Conservation (phyloP, 306 rosid genomes). For the Gillenia trifoliata region DNA sequence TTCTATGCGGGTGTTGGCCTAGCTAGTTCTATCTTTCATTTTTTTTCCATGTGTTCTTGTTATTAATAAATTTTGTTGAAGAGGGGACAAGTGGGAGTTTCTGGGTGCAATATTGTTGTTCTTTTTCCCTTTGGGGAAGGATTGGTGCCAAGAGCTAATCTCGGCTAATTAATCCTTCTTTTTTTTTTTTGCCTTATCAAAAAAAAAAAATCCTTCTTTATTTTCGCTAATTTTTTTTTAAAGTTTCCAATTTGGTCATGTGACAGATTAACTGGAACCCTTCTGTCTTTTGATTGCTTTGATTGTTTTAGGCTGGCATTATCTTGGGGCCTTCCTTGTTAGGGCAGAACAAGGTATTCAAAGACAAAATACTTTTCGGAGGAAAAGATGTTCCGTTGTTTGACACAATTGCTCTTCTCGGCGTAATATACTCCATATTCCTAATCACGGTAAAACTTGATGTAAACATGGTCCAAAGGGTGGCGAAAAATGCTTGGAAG, state of each 20-base stretch:
- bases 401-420: neutral
- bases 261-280: neutral
- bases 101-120: too few species aligned
- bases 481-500: slow-evolving; percentile 8
- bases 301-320: slow-evolving; percentile 26
- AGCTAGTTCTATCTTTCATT: too few species aligned
- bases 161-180: too few species aligned
- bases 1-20: too few species aligned
- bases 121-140: too few species aligned
- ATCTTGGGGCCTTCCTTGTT: slow-evolving; percentile 28
- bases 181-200: too few species aligned
- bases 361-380: neutral
- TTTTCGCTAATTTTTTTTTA: neutral
- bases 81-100: too few species aligned
- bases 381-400: neutral
- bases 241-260: neutral
- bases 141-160: too few species aligned
- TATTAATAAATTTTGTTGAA: too few species aligned
- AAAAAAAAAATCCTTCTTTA: neutral
- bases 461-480: neutral
- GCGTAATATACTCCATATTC: slow-evolving; percentile 14
- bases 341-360: slow-evolving; percentile 5
- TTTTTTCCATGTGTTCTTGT: too few species aligned
- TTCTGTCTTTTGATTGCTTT: neutral
- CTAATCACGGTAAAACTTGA: slow-evolving; percentile 22